phyloP scores from a whole-genome alignment of 2,329 filamentous ascomycete species.

The Intubia oerlemansii region DNA sequence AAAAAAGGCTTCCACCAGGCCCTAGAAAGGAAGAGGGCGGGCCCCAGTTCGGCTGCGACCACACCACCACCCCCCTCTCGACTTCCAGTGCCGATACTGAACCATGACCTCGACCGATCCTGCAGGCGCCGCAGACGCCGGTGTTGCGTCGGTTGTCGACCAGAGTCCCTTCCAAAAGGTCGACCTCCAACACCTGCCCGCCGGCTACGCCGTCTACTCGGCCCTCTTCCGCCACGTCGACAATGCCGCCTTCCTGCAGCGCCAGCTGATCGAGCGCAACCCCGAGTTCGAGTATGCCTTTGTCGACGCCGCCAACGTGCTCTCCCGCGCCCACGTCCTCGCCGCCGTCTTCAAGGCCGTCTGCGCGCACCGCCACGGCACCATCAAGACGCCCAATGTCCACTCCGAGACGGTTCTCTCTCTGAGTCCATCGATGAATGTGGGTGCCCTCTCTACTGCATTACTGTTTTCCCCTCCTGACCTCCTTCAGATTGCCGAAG shows the following conservation, averaged over 20 bases:
- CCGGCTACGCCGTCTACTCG: constrained; percentile 44
- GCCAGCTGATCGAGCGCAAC: constrained; percentile 73
- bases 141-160: not conserved
- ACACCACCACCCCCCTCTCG: too few species aligned
- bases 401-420: constrained; percentile 76
- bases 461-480: not conserved
- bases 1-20: too few species aligned
- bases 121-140: too few species aligned
- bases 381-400: constrained; percentile 61
- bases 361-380: constrained; percentile 33
- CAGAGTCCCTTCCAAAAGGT: too few species aligned
- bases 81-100: too few species aligned
- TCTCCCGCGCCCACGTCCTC: constrained; percentile 52
- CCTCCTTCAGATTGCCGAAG: constrained; percentile 54
- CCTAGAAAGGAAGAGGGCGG: too few species aligned
- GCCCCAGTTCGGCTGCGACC: too few species aligned
- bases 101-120: too few species aligned
- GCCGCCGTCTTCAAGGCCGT: constrained; percentile 62
- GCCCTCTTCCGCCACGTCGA: constrained; percentile 54
- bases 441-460: constrained; percentile 16
- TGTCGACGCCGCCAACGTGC: constrained; percentile 62
- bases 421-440: constrained; percentile 66
- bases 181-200: constrained; percentile 57
- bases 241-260: constrained; percentile 59
- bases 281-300: constrained; percentile 81